Evolutionary conservation across 2,329 filamentous ascomycete genomes (phyloP), one percentile per base, ranked within the genome.

Genomic region (Pezicula carpinea): DNA sequence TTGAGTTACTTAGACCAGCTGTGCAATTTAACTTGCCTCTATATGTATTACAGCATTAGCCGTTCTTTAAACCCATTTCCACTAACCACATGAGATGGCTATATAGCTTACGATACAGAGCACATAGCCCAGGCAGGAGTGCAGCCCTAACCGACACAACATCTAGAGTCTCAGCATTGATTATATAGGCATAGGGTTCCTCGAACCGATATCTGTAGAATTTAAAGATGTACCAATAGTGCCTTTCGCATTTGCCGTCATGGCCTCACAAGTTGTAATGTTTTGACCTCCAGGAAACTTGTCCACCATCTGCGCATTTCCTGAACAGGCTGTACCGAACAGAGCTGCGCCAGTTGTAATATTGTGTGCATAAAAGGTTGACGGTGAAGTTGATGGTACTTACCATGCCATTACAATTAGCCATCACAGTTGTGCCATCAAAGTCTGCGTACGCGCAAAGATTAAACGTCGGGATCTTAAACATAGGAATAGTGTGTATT

Each of bases 381-480:
- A 52, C 53, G 3, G 58, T 57, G 43, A 62, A 55, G 29, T 60
- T 62, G 46, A 59, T 54, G 6, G 48, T 53, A 21, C 47, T 57
- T 2, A 56, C 55, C 8, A 42, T 19, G 34, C 56, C 52, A 29
- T 51, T 40, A 50, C 59, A 63, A 15, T 50, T 45, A 17, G 52
- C 43, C 6, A 53, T 56, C 2, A 57, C 57, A 10, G 49, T 56
- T 23, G 49, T 57, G 6, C 44, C 54, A 44, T 59, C 57, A 19
- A 52, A 56, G 14, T 50, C 45, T 18, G 46, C 44, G 40, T 60
- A 62, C 18, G 60, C 44, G 44, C 49, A 54, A 26, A 58, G 48
- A 19, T 58, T 56, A 13, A 46, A 47, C 11, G 53, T 26, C 5
- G 54, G 50, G 8, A 61, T 49, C 7, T 47, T 49, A 31, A 59